These are phyloP conservation scores for Didymella pomorum DNA, from an alignment of 2,329 filamentous ascomycete genomes.

Conservation along the genomic window DNA sequence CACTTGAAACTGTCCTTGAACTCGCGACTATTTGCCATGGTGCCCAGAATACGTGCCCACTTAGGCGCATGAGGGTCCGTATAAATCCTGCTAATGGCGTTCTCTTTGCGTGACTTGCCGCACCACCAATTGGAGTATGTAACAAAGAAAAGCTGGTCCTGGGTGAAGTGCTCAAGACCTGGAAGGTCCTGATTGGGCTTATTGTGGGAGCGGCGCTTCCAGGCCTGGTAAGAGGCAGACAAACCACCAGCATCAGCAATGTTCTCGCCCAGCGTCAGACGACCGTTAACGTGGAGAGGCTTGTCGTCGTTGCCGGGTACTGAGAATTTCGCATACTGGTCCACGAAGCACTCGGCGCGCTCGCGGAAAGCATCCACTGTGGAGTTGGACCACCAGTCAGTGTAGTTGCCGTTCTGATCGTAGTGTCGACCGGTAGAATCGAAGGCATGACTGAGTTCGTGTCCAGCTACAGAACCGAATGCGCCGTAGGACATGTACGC, in stretches of 20 bases:
- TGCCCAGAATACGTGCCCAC: slow-evolving; percentile 65
- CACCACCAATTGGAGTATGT: slow-evolving; percentile 73
- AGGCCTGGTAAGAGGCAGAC: slow-evolving; percentile 68
- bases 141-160: slow-evolving; percentile 75
- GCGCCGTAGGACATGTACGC: slow-evolving; percentile 73
- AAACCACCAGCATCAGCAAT: slow-evolving; percentile 75
- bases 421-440: slow-evolving; percentile 71
- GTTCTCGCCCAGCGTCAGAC: slow-evolving; percentile 72
- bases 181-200: slow-evolving; percentile 59
- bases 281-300: slow-evolving; percentile 68
- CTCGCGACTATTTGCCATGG: slow-evolving; percentile 71
- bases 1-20: slow-evolving; percentile 75
- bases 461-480: slow-evolving; percentile 71
- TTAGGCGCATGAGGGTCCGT: slow-evolving; percentile 72
- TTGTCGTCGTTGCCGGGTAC: slow-evolving; percentile 65
- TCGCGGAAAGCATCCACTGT: slow-evolving; percentile 67
- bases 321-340: slow-evolving; percentile 71
- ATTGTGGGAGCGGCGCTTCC: slow-evolving; percentile 65
- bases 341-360: slow-evolving; percentile 69
- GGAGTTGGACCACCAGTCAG: slow-evolving; percentile 70
- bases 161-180: slow-evolving; percentile 67
- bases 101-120: slow-evolving; percentile 67
- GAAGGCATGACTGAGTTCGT: slow-evolving; percentile 75
- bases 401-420: slow-evolving; percentile 70
- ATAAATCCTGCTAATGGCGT: slow-evolving; percentile 65